phyloP scores from a whole-genome alignment of 1,139 yeast species.

The Ogataea hybrid region DNA sequence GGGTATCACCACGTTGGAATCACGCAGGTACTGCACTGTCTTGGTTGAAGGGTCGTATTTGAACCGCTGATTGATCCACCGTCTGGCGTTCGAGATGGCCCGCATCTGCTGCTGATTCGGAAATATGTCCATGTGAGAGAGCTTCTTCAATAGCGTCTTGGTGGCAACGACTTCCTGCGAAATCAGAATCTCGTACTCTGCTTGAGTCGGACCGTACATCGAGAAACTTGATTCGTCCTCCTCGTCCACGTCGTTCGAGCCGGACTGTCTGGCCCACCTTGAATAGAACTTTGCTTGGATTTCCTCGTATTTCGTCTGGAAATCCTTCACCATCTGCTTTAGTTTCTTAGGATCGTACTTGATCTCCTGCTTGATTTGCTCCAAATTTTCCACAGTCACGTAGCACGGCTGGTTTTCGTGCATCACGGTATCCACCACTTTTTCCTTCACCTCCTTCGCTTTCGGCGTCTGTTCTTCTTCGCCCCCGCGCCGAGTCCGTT shows the following conservation, averaged over 20 bases:
- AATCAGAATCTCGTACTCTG: conserved; percentile 28
- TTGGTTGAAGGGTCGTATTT: conserved; percentile 18
- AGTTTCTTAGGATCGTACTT: conserved; percentile 19
- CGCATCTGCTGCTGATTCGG: conserved; percentile 30
- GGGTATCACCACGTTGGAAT: conserved; percentile 28
- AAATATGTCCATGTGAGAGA: conserved; percentile 23
- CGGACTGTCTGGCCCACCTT: conserved; percentile 20
- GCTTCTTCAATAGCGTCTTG: conserved; percentile 24
- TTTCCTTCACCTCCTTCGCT: conserved; percentile 8
- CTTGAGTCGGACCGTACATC: conserved; percentile 33
- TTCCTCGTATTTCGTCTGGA: conserved; percentile 31
- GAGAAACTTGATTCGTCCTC: conserved; percentile 23
- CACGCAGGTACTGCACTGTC: conserved; percentile 27
- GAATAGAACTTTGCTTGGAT: conserved; percentile 24
- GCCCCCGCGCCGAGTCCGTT: conserved; percentile 7
- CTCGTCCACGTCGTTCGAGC: conserved; percentile 6
- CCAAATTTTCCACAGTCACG: conserved; percentile 22
- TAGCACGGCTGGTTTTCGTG: conserved; percentile 15
- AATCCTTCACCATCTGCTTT: conserved; percentile 26
- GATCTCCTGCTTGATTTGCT: conserved; percentile 13
- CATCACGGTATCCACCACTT: conserved; percentile 1
- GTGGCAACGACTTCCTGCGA: conserved; percentile 29
- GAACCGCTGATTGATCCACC: conserved; percentile 33
- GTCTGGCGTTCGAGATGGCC: conserved; percentile 29
- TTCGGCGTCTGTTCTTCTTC: conserved; percentile 8